phyloP scores from a whole-genome alignment of 306 rosid genomes.

The Trifolium repens region DNA sequence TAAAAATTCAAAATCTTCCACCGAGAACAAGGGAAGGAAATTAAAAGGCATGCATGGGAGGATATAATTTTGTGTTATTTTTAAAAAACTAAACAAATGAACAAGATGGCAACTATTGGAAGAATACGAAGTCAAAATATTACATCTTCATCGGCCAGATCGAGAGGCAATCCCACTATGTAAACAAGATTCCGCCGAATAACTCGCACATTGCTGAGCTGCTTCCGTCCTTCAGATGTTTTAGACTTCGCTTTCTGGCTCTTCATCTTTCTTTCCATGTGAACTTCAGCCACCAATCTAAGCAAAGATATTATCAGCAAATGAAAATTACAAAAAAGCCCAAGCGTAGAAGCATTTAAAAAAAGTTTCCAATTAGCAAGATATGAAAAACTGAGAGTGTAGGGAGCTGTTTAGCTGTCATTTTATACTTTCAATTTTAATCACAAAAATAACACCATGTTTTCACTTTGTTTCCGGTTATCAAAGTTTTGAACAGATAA shows the following conservation, averaged over 20 bases:
- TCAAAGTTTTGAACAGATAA: conserved; percentile 17
- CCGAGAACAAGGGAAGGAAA: not conserved
- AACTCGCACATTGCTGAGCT: conserved; percentile 94
- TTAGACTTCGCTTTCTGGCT: conserved; percentile 81
- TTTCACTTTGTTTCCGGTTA: not conserved
- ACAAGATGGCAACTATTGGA: not conserved
- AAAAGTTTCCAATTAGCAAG: not conserved
- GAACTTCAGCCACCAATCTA: conserved; percentile 78
- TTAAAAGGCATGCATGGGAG: not conserved
- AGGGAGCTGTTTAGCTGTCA: not conserved
- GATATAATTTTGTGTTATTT: not conserved
- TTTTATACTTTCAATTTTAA: not conserved
- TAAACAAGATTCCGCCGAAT: conserved; percentile 96
- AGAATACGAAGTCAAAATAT: not conserved
- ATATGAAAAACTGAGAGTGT: conserved; percentile 11
- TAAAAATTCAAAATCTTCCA: not conserved
- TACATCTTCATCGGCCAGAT: conserved; percentile 91
- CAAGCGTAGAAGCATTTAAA: not conserved
- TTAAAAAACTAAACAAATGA: not conserved
- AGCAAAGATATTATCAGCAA: conserved; percentile 26
- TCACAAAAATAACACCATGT: not conserved
- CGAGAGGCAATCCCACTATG: conserved; percentile 78
- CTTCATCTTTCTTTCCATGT: conserved; percentile 77
- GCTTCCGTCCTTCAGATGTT: conserved; percentile 89
- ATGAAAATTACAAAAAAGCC: conserved; percentile 15